Evolutionary conservation across 108 stramenopile species (phyloP), one percentile per base, ranked within the genome.

Genomic region (Cyclotella sp.): DNA sequence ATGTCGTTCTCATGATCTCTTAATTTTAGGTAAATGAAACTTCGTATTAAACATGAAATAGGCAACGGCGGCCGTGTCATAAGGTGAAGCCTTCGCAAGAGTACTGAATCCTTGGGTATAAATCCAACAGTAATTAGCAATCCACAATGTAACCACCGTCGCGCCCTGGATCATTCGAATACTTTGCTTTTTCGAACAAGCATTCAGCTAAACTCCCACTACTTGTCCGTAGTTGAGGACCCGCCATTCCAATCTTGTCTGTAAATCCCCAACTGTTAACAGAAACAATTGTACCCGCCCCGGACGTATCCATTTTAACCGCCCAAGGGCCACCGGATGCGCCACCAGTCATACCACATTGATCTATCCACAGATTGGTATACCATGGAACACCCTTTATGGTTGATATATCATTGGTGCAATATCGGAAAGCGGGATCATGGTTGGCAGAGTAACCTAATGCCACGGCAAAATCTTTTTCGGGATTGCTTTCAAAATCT

Each of bases 361-460:
- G n/a, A 55, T 74, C 73, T 43, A 74, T 43, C 73, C 73, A 74
- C 63, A 74, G 47, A 40, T 74, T 74, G 11, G 60, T 62, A 55
- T 74, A 74, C 63, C 63, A 64, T 26, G 73, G 51, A 18, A 74
- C 63, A 42, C 73, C 73, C 27, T 63, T 63, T 10, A 74, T 74
- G 9, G 49, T 74, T 10, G 24, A 26, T 13, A 54, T 27, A 15
- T 74, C 62, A 46, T 61, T 74, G 39, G 73, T 49, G 15, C 73
- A 74, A 28, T 74, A 64, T 42, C 73, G 27, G 27, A 63, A 74
- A 39, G 59, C 51, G 0, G 73, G 73, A 64, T 74, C 73, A 6
- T 74, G 43, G n/a, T 74, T 43, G 21, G 61, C 61, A 53, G 73
- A 74, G 39, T 74, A 74, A 21, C 73, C 73, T 29, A 74, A 43